These are phyloP conservation scores for Fusarium agapanthi DNA, from an alignment of 2,329 filamentous ascomycete genomes.

Conservation along the genomic window DNA sequence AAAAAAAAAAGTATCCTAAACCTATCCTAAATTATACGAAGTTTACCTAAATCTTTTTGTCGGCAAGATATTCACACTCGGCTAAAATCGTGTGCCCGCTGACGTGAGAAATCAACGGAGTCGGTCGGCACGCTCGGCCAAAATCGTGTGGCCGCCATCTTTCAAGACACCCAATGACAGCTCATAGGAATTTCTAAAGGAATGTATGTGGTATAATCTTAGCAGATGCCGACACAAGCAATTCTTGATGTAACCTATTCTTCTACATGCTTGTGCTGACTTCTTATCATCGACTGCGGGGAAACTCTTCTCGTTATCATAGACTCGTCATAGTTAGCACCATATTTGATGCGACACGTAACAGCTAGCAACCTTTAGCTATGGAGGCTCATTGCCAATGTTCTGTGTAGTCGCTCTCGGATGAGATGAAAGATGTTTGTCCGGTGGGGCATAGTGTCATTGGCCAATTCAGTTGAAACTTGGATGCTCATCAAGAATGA, in stretches of 20 bases:
- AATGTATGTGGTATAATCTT: not conserved
- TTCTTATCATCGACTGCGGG: not conserved
- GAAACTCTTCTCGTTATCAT: not conserved
- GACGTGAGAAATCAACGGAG: not conserved
- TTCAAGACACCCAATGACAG: too few species aligned
- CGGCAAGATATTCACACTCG: too few species aligned
- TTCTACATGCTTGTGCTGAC: not conserved
- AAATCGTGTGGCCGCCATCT: not conserved
- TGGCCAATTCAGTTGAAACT: not conserved
- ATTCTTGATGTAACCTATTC: too few species aligned
- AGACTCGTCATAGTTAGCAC: not conserved
- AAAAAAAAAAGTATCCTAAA: not conserved
- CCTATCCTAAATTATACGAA: not conserved
- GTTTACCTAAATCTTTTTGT: too few species aligned
- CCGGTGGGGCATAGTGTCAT: not conserved
- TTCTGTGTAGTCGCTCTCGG: too few species aligned
- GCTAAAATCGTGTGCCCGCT: too few species aligned
- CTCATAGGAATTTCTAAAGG: not conserved
- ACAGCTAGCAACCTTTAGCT: too few species aligned
- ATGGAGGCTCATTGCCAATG: not conserved
- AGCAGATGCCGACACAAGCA: not conserved
- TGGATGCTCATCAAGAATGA: not conserved
- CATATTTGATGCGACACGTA: not conserved
- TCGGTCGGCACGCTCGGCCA: not conserved
- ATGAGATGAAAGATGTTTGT: not conserved